Evolutionary conservation across 192 early-diverging fungal species (phyloP).

Genomic region (Coemansia sp.): DNA sequence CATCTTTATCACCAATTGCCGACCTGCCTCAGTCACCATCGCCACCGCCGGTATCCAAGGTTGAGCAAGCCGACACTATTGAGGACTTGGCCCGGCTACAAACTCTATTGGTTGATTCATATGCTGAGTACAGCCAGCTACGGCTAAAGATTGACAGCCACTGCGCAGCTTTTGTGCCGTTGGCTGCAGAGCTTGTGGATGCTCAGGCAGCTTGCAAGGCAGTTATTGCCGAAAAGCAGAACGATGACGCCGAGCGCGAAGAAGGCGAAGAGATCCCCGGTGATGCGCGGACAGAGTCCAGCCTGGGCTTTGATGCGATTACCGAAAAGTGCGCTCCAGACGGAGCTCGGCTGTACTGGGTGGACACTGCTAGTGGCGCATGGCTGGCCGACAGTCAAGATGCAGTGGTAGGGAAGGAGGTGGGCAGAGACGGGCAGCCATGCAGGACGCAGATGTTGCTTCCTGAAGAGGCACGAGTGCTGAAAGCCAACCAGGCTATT

Average conservation of each 20-base stretch:
- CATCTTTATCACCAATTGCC: slow-evolving; percentile 32
- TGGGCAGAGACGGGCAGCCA: slow-evolving; percentile 16
- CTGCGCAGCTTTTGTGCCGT: slow-evolving; percentile 21
- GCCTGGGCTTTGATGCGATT: slow-evolving; percentile 15
- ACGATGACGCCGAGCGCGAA: slow-evolving; percentile 31
- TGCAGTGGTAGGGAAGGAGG: slow-evolving; percentile 12
- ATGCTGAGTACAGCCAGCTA: slow-evolving; percentile 44
- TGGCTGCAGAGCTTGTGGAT: slow-evolving; percentile 21
- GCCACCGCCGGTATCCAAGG: slow-evolving; percentile 2
- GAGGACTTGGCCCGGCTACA: slow-evolving; percentile 31
- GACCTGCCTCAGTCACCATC: slow-evolving; percentile 13
- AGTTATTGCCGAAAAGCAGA: not conserved
- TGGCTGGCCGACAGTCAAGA: slow-evolving; percentile 46
- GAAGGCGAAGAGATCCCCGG: slow-evolving; percentile 46
- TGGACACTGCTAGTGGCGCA: slow-evolving; percentile 9
- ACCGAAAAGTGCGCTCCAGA: slow-evolving; percentile 22
- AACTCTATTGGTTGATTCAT: slow-evolving; percentile 11
- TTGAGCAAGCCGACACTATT: slow-evolving; percentile 24
- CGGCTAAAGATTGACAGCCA: slow-evolving; percentile 31
- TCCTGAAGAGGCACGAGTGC: slow-evolving; percentile 33
- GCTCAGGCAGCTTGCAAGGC: slow-evolving; percentile 8
- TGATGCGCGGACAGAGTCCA: slow-evolving; percentile 12
- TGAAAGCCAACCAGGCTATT: slow-evolving; percentile 23
- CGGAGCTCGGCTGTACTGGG: slow-evolving; percentile 37
- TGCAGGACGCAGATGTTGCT: slow-evolving; percentile 33